phyloP scores from a whole-genome alignment of 2,329 filamentous ascomycete genomes.

The Fusarium proliferatum region DNA sequence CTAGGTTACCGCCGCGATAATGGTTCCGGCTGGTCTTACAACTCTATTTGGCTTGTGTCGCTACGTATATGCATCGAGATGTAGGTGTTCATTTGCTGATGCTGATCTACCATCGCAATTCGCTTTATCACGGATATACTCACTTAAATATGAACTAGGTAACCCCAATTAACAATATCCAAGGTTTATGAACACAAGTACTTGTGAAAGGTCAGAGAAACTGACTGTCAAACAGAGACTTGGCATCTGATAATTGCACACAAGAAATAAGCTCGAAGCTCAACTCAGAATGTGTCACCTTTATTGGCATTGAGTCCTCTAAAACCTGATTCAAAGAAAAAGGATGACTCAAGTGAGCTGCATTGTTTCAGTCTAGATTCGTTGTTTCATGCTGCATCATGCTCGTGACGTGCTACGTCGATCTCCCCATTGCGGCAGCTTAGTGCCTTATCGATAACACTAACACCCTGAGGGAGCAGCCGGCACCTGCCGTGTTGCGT shows the following conservation, averaged over 20 bases:
- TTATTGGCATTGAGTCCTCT: neutral
- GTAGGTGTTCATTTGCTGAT: neutral
- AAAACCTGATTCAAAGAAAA: conserved; percentile 5
- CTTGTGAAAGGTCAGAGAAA: neutral
- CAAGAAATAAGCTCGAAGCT: conserved; percentile 2
- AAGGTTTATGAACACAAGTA: neutral
- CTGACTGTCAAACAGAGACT: neutral
- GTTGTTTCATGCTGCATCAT: conserved; percentile 19
- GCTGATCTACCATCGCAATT: neutral
- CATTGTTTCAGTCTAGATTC: conserved; percentile 14
- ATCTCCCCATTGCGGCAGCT: conserved; percentile 23
- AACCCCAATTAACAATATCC: neutral
- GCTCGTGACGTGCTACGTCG: conserved; percentile 15
- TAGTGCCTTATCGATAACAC: conserved; percentile 26
- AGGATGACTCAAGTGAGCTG: conserved; percentile 2
- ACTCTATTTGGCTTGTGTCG: neutral
- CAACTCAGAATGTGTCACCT: neutral
- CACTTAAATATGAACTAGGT: neutral
- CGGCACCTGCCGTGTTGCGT: conserved; percentile 35
- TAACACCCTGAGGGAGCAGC: conserved; percentile 20
- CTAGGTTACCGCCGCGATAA: neutral
- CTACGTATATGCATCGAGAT: neutral
- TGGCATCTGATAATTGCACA: neutral
- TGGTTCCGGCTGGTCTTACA: neutral
- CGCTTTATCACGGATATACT: neutral